Base-by-base conservation (phyloP, 306 rosid genomes). In the Alnus glutinosa region DNA sequence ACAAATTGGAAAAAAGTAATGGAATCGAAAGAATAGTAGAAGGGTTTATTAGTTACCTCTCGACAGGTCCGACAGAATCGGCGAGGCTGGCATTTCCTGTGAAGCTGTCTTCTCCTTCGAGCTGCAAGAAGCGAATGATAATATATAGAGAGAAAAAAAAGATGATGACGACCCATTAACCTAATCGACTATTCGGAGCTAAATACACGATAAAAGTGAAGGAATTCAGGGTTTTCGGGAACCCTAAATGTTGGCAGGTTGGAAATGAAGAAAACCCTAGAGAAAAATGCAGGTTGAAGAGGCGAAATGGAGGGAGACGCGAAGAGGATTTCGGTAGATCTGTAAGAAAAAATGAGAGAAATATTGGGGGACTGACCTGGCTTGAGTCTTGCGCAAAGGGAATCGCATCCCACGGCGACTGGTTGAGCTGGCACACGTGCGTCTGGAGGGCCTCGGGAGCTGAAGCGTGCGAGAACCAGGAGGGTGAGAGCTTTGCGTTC, bases 391-490 rank as follows among this genome's bases (percentile, higher is more conserved):
- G 79, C 44, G 70, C 80, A 75, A 89, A 86, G 80, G 90, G 84
- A 86, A 83, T 84, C 85, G 87, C 89, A 85, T 94, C 98, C 98
- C 98, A 94, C 9, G 97, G 91, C 4, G 94, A 91, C 81, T 89
- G 97, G 82, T 92, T 94, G 55, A 94, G 88, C 77, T 82, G 91
- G 85, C 98, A 94, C 73, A 89, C 82, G 86, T 86, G 90, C 2
- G 90, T 73, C 69, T 86, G 94, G 36, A 80, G 81, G 4, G 61
- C 71, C 77, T 83, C 80, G 36, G 89, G 83, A 75, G 80, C 81
- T 73, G 88, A 83, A 74, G 74, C 87, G 64, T 70, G 32, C 0
- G 88, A 76, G 78, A 74, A 80, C 15, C 86, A 76, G 44, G 88
- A 86, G 14, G 91, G 88, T 36, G 93, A 89, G 82, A 90, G 80